phyloP scores from a whole-genome alignment of 192 early-diverging fungal species.

The Linnemannia exigua region DNA sequence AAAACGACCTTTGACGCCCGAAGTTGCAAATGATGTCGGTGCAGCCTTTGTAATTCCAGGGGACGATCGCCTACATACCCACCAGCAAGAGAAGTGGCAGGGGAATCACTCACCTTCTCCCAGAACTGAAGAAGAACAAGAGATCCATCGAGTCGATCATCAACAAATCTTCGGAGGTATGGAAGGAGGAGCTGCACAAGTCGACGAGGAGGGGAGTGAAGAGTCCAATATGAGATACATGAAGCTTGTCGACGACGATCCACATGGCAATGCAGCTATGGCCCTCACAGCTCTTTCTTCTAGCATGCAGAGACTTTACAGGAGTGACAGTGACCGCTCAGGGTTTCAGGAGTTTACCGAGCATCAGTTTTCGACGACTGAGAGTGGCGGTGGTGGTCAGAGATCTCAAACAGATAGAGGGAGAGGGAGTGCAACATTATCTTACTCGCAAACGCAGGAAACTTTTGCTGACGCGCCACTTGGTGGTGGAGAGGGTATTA shows the following conservation, averaged over 20 bases:
- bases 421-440: not conserved
- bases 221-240: not conserved
- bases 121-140: too few species aligned
- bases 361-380: not conserved
- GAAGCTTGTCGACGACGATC: slow-evolving; percentile 9
- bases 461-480: not conserved
- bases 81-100: not conserved
- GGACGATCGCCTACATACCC: not conserved
- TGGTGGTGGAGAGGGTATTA: not conserved
- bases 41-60: not conserved
- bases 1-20: slow-evolving; percentile 9
- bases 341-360: not conserved
- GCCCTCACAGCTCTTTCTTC: slow-evolving; percentile 42
- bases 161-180: not conserved
- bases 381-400: not conserved
- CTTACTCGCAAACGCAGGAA: not conserved
- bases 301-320: not conserved
- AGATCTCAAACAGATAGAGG: not conserved
- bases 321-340: not conserved
- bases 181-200: not conserved
- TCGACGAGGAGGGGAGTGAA: not conserved
- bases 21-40: slow-evolving; percentile 17
- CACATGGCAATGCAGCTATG: slow-evolving; percentile 42
- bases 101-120: not conserved
- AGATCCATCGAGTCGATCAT: not conserved